Conservation (phyloP, 257 asterid genomes). For the Lavandula angustifolia region DNA sequence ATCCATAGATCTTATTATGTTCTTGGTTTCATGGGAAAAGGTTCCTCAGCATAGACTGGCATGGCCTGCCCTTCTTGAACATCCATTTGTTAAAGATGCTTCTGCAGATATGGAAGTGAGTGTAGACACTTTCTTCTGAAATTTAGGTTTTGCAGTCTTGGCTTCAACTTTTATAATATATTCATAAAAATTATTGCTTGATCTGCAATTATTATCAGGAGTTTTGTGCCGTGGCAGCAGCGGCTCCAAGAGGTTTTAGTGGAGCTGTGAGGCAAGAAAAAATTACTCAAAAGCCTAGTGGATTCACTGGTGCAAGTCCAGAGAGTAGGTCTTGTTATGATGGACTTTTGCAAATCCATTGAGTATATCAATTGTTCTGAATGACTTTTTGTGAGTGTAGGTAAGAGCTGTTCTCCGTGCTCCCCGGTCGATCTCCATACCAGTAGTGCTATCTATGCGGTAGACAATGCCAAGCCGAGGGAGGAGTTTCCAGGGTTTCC, state of each 20-base stretch:
- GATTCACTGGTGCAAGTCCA: conserved; percentile 49
- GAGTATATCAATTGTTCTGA: conserved; percentile 36
- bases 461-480: conserved; percentile 41
- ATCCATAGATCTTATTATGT: conserved; percentile 32
- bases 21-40: conserved; percentile 44
- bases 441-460: conserved; percentile 38
- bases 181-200: conserved; percentile 27
- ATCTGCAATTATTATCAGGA: conserved; percentile 46
- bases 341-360: conserved; percentile 39
- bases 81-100: conserved; percentile 82
- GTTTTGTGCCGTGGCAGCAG: conserved; percentile 35
- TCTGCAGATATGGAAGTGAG: conserved; percentile 52
- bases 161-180: neutral
- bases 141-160: conserved; percentile 27
- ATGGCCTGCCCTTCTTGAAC: conserved; percentile 99
- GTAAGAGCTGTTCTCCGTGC: conserved; percentile 50
- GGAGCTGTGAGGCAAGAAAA: conserved; percentile 51
- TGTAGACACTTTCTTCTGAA: conserved; percentile 28
- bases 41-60: conserved; percentile 86
- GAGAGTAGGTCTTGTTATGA: conserved; percentile 54
- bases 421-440: conserved; percentile 46
- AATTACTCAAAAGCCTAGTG: conserved; percentile 51
- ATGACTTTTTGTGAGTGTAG: conserved; percentile 36
- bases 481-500: conserved; percentile 76
- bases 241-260: conserved; percentile 53